Evolutionary conservation across 1,284 basidiomycete genomes (phyloP).

Genomic region (Apiotrichum mycotoxinovorans): DNA sequence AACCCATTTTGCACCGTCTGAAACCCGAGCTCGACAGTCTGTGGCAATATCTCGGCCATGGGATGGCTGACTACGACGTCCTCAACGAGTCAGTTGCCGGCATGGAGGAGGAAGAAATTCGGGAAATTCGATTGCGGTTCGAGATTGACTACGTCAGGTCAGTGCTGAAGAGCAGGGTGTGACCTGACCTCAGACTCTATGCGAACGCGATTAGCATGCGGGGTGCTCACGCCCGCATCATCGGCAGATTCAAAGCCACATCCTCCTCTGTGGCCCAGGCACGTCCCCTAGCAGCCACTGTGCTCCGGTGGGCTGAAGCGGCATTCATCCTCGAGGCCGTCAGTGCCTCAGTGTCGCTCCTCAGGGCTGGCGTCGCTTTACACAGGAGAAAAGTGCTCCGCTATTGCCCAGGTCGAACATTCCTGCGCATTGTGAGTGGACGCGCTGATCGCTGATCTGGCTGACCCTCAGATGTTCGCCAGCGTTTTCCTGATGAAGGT

Average conservation of each 20-base stretch:
- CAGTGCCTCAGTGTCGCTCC: neutral
- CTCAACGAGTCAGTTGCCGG: constrained; percentile 9
- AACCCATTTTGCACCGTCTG: constrained; percentile 19
- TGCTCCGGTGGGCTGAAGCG: constrained; percentile 9
- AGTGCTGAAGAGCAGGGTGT: neutral
- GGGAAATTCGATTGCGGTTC: constrained; percentile 18
- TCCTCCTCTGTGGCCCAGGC: too few relatives aligned
- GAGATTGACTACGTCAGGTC: constrained; percentile 26
- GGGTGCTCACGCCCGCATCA: constrained; percentile 11
- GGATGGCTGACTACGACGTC: neutral
- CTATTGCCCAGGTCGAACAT: constrained; percentile 9
- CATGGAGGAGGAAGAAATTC: constrained; percentile 17
- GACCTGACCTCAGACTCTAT: constrained; percentile 14
- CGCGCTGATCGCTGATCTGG: neutral
- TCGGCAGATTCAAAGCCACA: too few relatives aligned
- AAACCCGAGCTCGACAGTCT: constrained; percentile 23
- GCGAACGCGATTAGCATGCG: constrained; percentile 25
- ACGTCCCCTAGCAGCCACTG: neutral
- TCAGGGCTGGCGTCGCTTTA: constrained; percentile 3
- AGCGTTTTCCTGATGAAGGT: constrained; percentile 14
- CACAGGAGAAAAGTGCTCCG: constrained; percentile 1
- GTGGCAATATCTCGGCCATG: constrained; percentile 7
- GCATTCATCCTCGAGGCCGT: constrained; percentile 10
- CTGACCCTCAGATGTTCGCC: constrained; percentile 11
- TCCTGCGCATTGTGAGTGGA: constrained; percentile 7